These are phyloP conservation scores for Moesziomyces sp. DNA, from an alignment of 1,284 basidiomycete species.

Conservation along the genomic window DNA sequence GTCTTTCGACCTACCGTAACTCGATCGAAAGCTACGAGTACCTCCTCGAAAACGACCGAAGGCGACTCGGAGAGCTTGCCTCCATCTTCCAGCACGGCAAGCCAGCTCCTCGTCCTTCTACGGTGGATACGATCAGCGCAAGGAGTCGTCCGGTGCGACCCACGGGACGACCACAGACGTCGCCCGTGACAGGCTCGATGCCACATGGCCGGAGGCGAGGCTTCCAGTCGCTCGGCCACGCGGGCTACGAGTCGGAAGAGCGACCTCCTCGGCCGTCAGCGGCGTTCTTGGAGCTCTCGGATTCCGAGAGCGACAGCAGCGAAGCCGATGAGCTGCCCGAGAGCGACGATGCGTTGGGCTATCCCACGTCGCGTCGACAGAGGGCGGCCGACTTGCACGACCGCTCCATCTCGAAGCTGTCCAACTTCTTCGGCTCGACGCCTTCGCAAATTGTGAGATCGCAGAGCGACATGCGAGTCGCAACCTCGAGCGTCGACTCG, in stretches of 20 bases:
- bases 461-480: slow-evolving; percentile 16
- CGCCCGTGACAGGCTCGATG: background rate
- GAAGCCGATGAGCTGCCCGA: slow-evolving; percentile 21
- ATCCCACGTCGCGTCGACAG: slow-evolving; percentile 8
- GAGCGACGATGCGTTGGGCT: slow-evolving; percentile 7
- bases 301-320: slow-evolving; percentile 35
- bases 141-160: slow-evolving; percentile 8
- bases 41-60: slow-evolving; percentile 22
- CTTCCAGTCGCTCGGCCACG: background rate
- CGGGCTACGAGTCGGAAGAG: background rate
- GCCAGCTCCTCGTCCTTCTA: background rate
- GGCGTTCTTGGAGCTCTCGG: slow-evolving; percentile 30
- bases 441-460: slow-evolving; percentile 33
- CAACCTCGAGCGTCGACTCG: slow-evolving; percentile 7
- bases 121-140: slow-evolving; percentile 1
- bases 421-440: slow-evolving; percentile 43
- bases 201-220: background rate
- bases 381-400: slow-evolving; percentile 15
- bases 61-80: slow-evolving; percentile 30
- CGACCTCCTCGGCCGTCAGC: slow-evolving; percentile 10
- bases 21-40: slow-evolving; percentile 44
- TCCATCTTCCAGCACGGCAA: slow-evolving; percentile 19
- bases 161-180: slow-evolving; percentile 12
- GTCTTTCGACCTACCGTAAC: slow-evolving; percentile 22
- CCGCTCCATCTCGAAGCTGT: slow-evolving; percentile 39